Conservation (phyloP, 129 eudicot species). For the Oenanthe sinensis region DNA sequence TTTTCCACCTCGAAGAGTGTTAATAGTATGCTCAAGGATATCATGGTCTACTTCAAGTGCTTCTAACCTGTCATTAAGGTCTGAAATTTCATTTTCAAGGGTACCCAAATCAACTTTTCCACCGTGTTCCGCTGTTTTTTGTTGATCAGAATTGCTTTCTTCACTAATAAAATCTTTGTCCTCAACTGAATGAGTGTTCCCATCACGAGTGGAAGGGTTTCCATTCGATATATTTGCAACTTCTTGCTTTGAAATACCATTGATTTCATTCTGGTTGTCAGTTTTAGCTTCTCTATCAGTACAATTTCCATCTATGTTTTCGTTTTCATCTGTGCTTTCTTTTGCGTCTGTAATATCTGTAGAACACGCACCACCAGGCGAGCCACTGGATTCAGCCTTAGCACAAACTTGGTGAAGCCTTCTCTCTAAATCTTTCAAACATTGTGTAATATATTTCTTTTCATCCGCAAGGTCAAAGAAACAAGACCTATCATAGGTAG, state of each 20-base stretch:
- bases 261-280: constrained; percentile 12
- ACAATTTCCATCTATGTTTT: constrained; percentile 10
- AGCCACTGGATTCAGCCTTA: constrained; percentile 3
- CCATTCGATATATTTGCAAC: constrained; percentile 26
- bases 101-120: constrained; percentile 18
- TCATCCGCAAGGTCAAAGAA: constrained; percentile 35
- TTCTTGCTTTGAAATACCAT: constrained; percentile 12
- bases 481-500: constrained; percentile 2
- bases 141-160: constrained; percentile 11
- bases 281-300: constrained; percentile 3
- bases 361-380: constrained; percentile 20
- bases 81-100: constrained; percentile 37
- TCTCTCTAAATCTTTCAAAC: constrained; percentile 42
- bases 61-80: constrained; percentile 43
- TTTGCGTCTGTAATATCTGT: constrained; percentile 6
- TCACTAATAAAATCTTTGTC: constrained; percentile 10
- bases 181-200: constrained; percentile 13
- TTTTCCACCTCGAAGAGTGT: constrained; percentile 34
- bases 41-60: constrained; percentile 48
- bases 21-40: constrained; percentile 47
- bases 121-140: background rate
- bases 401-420: constrained; percentile 29
- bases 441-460: constrained; percentile 33
- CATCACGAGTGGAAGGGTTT: constrained; percentile 11
- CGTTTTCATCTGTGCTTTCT: constrained; percentile 15